Conservation (phyloP, 176 grass and related monocot genomes). For the Zea luxurians region DNA sequence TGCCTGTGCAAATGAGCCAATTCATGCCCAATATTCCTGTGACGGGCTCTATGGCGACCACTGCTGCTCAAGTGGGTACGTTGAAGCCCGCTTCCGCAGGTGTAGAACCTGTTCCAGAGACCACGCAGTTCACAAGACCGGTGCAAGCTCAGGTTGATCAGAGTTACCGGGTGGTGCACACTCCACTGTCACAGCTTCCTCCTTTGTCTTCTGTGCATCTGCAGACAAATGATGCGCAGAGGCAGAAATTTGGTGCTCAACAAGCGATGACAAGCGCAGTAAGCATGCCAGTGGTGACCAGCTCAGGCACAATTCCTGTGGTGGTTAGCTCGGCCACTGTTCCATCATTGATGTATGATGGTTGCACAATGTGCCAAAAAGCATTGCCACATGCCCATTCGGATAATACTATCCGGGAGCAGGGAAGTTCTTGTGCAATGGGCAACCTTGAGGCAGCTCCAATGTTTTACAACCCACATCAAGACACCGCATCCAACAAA, state of each 20-base stretch:
- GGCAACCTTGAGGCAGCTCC: conserved; percentile 42
- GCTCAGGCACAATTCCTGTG: conserved; percentile 40
- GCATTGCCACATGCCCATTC: conserved; percentile 74
- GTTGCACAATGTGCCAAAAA: conserved; percentile 85
- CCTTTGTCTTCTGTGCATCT: conserved; percentile 56
- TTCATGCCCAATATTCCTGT: conserved; percentile 42
- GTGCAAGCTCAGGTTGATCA: conserved; percentile 52
- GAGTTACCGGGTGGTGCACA: conserved; percentile 58
- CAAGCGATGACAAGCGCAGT: conserved; percentile 26
- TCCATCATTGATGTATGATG: conserved; percentile 47
- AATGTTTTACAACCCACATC: conserved; percentile 54
- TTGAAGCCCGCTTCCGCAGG: conserved; percentile 43
- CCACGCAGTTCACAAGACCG: conserved; percentile 39
- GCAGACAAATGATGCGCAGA: conserved; percentile 52
- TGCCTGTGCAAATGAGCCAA: conserved; percentile 55
- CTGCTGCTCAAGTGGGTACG: conserved; percentile 24
- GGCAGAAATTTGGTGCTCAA: conserved; percentile 42
- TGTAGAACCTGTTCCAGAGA: conserved; percentile 46
- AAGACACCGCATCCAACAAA: conserved; percentile 54
- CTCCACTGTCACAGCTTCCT: conserved; percentile 68
- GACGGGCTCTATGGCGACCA: neutral
- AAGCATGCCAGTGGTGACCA: conserved; percentile 24
- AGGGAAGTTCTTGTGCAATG: conserved; percentile 29
- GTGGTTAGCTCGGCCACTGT: conserved; percentile 30
- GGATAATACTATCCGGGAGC: conserved; percentile 64